Evolutionary conservation across 2,329 filamentous ascomycete species (phyloP).

Genomic region (Cadophora luteo-olivacea): DNA sequence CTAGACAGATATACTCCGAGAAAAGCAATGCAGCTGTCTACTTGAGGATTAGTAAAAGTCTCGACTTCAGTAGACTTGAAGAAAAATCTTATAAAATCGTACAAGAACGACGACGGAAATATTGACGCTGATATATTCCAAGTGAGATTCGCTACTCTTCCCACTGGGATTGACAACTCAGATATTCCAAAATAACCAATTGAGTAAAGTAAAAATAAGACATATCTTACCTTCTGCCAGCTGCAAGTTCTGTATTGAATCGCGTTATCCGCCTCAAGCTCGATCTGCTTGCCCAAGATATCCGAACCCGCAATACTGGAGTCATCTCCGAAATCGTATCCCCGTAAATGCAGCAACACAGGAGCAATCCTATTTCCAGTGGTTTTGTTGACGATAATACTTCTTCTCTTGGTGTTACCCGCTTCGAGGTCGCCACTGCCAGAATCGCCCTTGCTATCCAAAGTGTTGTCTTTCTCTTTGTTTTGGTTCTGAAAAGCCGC

Average conservation of each 20-base stretch:
- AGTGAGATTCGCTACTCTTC: neutral
- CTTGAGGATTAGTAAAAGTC: constrained; percentile 1
- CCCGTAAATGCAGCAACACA: constrained; percentile 42
- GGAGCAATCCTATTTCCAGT: constrained; percentile 41
- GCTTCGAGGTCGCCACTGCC: constrained; percentile 26
- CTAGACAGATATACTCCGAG: constrained; percentile 92
- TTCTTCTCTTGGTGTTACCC: constrained; percentile 17
- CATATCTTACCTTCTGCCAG: constrained; percentile 76
- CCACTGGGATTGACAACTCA: neutral
- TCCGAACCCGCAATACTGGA: constrained; percentile 37
- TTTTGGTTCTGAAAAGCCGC: constrained; percentile 22
- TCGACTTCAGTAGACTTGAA: neutral
- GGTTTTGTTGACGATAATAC: constrained; percentile 25
- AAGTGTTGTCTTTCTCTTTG: constrained; percentile 6
- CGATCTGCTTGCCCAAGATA: constrained; percentile 68
- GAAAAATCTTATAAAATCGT: no score
- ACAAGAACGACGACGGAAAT: neutral
- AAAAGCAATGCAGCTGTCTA: constrained; percentile 88
- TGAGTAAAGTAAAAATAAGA: neutral
- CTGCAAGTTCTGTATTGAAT: constrained; percentile 94
- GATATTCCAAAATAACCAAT: neutral
- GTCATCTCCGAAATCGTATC: constrained; percentile 36
- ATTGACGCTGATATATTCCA: neutral
- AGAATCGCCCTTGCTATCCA: constrained; percentile 19
- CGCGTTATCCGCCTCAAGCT: constrained; percentile 74